These are phyloP conservation scores for Helotiales sp. DNA, from an alignment of 2,329 filamentous ascomycete species.

Conservation along the genomic window DNA sequence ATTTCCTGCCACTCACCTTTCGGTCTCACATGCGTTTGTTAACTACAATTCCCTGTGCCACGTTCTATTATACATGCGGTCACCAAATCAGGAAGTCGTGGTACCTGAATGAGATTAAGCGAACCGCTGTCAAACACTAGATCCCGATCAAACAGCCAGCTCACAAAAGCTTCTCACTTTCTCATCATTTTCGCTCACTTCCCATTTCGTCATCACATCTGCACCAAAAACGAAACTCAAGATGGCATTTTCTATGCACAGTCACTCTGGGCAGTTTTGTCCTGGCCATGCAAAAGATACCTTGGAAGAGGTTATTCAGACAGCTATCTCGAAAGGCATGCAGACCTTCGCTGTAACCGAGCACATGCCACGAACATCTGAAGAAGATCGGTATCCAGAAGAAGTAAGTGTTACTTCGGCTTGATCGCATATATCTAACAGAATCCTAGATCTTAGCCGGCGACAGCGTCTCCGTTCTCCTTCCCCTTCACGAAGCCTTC, in stretches of 20 bases:
- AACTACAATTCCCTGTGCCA: neutral
- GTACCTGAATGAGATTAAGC: conserved; percentile 2
- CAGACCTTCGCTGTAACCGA: conserved; percentile 87
- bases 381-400: conserved; percentile 87
- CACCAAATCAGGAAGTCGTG: neutral
- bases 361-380: conserved; percentile 83
- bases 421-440: conserved; percentile 11
- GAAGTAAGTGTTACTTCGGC: conserved; percentile 59
- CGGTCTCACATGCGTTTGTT: conserved; percentile 2
- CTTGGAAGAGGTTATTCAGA: conserved; percentile 81
- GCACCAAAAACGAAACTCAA: conserved; percentile 11
- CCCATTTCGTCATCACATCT: neutral
- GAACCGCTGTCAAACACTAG: neutral
- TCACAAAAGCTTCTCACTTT: neutral
- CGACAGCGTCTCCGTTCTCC: conserved; percentile 52
- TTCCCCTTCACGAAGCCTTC: conserved; percentile 70
- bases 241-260: conserved; percentile 98
- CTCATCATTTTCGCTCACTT: neutral
- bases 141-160: neutral
- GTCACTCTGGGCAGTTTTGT: conserved; percentile 97
- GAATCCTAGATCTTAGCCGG: conserved; percentile 52
- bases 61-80: conserved; percentile 5
- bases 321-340: conserved; percentile 79
- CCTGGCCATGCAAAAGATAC: conserved; percentile 83
- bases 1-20: neutral